Conservation (phyloP, 1,284 basidiomycete species). For the Golubevia sp. region DNA sequence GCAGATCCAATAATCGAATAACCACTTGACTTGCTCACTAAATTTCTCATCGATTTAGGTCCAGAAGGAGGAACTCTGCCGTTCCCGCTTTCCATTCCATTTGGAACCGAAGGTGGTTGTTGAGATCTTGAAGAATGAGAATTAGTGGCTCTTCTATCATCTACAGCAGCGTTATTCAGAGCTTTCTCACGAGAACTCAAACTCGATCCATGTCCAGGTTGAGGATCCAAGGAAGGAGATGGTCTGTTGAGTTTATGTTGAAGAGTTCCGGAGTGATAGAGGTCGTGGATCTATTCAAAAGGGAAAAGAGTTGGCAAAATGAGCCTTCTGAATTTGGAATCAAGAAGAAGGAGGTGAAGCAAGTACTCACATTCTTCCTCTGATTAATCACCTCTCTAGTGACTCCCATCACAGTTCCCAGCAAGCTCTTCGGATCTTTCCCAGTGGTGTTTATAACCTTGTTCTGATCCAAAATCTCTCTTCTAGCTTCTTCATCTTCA, state of each 20-base stretch:
- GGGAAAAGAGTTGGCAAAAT: not conserved
- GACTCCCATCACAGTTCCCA: constrained; percentile 79
- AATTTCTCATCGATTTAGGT: no score
- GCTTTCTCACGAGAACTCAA: no score
- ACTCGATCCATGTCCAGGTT: no score
- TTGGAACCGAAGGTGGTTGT: no score
- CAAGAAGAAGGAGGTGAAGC: not conserved
- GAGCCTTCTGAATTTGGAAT: not conserved
- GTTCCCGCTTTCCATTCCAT: no score
- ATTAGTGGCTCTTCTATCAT: no score
- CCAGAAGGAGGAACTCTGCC: no score
- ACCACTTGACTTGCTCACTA: no score
- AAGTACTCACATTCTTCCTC: constrained; percentile 21
- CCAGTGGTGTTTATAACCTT: constrained; percentile 16
- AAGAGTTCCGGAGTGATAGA: constrained; percentile 70
- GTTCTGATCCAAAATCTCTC: constrained; percentile 21
- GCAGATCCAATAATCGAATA: no score
- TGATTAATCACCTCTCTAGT: constrained; percentile 73
- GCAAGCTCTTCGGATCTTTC: constrained; percentile 70
- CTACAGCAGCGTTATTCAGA: no score
- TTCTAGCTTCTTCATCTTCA: constrained; percentile 31
- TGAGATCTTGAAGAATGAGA: no score
- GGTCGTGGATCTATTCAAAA: constrained; percentile 71
- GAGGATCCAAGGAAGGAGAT: constrained; percentile 3
- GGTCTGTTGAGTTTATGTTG: constrained; percentile 70